phyloP scores from a whole-genome alignment of 805 yeast genomes.

The Nakazawaea pomicola region DNA sequence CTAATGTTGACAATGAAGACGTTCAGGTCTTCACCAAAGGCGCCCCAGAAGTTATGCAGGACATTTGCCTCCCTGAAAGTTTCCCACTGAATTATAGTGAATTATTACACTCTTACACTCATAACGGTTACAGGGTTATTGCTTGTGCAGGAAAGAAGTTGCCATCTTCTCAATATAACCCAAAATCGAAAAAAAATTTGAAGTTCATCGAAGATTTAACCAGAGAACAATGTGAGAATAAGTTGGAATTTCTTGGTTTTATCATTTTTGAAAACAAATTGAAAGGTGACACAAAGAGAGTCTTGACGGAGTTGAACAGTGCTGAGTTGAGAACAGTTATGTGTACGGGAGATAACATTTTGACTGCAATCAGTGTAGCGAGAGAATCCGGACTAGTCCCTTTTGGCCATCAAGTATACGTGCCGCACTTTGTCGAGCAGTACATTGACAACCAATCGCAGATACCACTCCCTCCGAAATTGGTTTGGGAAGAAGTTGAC shows the following conservation, averaged over 20 bases:
- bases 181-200: slow-evolving; percentile 35
- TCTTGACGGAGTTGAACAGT: slow-evolving; percentile 50
- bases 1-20: slow-evolving; percentile 30
- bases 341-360: slow-evolving; percentile 97
- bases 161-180: slow-evolving; percentile 18
- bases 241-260: slow-evolving; percentile 77
- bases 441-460: slow-evolving; percentile 8
- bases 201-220: slow-evolving; percentile 42
- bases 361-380: slow-evolving; percentile 93
- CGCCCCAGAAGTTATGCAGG: slow-evolving; percentile 91
- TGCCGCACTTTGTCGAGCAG: slow-evolving; percentile 52
- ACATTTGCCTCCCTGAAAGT: slow-evolving; percentile 65
- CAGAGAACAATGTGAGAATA: slow-evolving; percentile 66
- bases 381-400: slow-evolving; percentile 70
- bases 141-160: slow-evolving; percentile 72
- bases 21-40: slow-evolving; percentile 76
- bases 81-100: slow-evolving; percentile 75
- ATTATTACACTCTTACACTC: slow-evolving; percentile 78
- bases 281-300: slow-evolving; percentile 60
- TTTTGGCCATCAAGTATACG: slow-evolving; percentile 40
- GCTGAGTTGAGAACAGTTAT: slow-evolving; percentile 82
- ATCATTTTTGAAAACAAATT: slow-evolving; percentile 89
- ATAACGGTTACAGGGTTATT: slow-evolving; percentile 90
- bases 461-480: slow-evolving; percentile 3
- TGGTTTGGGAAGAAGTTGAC: slow-evolving; percentile 67